Percentiles rank a stretch among this genome's conserved stretches.
Conservation (phyloP, 164 flowering plant genomes). For the Cinnamomum micranthum region DNA sequence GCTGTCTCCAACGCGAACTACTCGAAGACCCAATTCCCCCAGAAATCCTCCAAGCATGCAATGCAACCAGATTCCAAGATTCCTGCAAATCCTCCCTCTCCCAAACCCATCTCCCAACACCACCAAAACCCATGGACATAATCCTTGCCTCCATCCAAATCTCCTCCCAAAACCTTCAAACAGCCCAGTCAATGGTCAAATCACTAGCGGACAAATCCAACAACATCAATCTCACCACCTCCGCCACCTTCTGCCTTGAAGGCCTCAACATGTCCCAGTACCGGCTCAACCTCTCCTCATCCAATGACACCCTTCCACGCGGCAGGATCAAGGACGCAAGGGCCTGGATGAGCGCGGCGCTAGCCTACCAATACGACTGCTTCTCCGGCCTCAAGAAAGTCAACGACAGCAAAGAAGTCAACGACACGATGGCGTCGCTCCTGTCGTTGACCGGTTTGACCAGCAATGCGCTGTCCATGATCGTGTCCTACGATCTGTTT, state of each 20-base stretch:
- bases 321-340: slow-evolving; percentile 53
- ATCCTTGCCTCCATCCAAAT: slow-evolving; percentile 41
- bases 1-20: neutral
- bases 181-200: slow-evolving; percentile 44
- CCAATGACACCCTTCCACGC: slow-evolving; percentile 25
- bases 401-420: slow-evolving; percentile 44
- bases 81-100: slow-evolving; percentile 40
- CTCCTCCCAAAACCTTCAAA: slow-evolving; percentile 41
- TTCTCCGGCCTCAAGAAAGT: slow-evolving; percentile 62
- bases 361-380: slow-evolving; percentile 60
- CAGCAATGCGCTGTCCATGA: slow-evolving; percentile 67
- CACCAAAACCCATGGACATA: slow-evolving; percentile 35
- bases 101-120: slow-evolving; percentile 23
- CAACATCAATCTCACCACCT: slow-evolving; percentile 46
- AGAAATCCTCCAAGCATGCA: slow-evolving; percentile 40
- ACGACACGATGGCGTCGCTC: slow-evolving; percentile 52
- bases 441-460: slow-evolving; percentile 25
- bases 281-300: slow-evolving; percentile 25
- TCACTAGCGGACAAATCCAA: slow-evolving; percentile 24
- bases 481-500: slow-evolving; percentile 44
- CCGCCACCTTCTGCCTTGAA: slow-evolving; percentile 57
- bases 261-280: slow-evolving; percentile 33
- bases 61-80: slow-evolving; percentile 56
- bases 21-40: too few relatives aligned
- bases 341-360: slow-evolving; percentile 70